phyloP scores from a whole-genome alignment of 305 asterid species.

The Euphrasia arctica region DNA sequence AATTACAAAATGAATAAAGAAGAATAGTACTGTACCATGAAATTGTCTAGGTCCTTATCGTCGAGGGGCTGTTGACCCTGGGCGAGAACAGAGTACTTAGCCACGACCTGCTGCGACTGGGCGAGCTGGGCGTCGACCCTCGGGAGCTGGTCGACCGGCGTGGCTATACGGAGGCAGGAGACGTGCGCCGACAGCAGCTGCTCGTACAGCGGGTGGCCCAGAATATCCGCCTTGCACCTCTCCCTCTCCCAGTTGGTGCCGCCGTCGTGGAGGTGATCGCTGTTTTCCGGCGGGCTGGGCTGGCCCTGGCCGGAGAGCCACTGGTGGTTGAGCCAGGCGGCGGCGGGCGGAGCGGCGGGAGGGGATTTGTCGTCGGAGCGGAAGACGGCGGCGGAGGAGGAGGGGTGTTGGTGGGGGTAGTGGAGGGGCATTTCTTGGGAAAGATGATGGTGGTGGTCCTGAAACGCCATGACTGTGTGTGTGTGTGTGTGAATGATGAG shows the following conservation, averaged over 20 bases:
- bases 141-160: slow-evolving; percentile 97
- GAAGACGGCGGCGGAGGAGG: slow-evolving; percentile 36
- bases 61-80: slow-evolving; percentile 54
- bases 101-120: slow-evolving; percentile 80
- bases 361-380: slow-evolving; percentile 50
- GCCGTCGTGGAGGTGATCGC: slow-evolving; percentile 41
- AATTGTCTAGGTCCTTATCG: slow-evolving; percentile 81
- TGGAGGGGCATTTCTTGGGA: slow-evolving; percentile 64
- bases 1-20: neutral
- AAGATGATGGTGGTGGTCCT: slow-evolving; percentile 60
- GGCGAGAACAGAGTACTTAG: slow-evolving; percentile 76
- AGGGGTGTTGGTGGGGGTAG: slow-evolving; percentile 41
- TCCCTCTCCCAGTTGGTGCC: slow-evolving; percentile 68
- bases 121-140: slow-evolving; percentile 90
- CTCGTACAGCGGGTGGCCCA: slow-evolving; percentile 76
- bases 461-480: slow-evolving; percentile 51
- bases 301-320: slow-evolving; percentile 48
- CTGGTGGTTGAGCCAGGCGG: slow-evolving; percentile 53
- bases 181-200: slow-evolving; percentile 91
- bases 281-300: slow-evolving; percentile 42
- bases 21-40: slow-evolving; percentile 68
- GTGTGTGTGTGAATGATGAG: slow-evolving; percentile 20
- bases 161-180: slow-evolving; percentile 86
- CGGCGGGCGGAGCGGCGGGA: slow-evolving; percentile 30
- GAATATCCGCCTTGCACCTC: slow-evolving; percentile 80